Conservation (phyloP, 2,329 filamentous ascomycete genomes). For the Fusarium staphyleae region DNA sequence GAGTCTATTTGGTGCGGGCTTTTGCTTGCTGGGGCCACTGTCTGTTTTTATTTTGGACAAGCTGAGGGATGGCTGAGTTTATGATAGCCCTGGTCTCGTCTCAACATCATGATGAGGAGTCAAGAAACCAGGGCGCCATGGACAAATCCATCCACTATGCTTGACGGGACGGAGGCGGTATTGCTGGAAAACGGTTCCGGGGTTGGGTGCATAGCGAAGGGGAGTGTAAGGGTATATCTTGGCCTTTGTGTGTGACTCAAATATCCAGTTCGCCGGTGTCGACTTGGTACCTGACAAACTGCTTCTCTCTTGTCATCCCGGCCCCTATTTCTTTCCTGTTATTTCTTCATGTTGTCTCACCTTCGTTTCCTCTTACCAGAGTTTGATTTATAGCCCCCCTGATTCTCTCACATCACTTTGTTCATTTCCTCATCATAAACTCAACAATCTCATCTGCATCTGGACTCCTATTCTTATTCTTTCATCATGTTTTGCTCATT, state of each 20-base stretch:
- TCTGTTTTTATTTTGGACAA: conserved; percentile 47
- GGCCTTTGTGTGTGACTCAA: conserved; percentile 48
- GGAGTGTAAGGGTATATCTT: conserved; percentile 52
- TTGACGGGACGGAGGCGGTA: conserved; percentile 42
- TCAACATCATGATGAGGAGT: conserved; percentile 5
- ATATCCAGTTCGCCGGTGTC: conserved; percentile 43
- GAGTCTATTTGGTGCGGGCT: conserved; percentile 44
- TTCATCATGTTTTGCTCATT: conserved; percentile 30
- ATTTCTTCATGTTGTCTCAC: conserved; percentile 14
- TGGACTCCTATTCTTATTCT: conserved; percentile 6
- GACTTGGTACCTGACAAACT: conserved; percentile 36
- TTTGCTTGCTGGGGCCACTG: conserved; percentile 42
- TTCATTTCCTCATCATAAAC: conserved; percentile 17
- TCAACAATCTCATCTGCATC: conserved; percentile 5
- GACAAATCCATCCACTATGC: conserved; percentile 8
- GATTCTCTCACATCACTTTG: conserved; percentile 20
- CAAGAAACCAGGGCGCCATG: background rate
- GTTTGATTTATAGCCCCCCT: conserved; percentile 15
- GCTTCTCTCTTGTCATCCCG: conserved; percentile 38
- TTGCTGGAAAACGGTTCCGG: conserved; percentile 53
- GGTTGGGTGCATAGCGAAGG: conserved; percentile 54
- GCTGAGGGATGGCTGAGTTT: conserved; percentile 26
- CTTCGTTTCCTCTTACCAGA: conserved; percentile 3
- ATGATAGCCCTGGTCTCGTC: conserved; percentile 6
- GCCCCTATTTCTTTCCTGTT: conserved; percentile 20